phyloP scores from a whole-genome alignment of 202 grass and related monocot genomes.

The Musa balbisiana region DNA sequence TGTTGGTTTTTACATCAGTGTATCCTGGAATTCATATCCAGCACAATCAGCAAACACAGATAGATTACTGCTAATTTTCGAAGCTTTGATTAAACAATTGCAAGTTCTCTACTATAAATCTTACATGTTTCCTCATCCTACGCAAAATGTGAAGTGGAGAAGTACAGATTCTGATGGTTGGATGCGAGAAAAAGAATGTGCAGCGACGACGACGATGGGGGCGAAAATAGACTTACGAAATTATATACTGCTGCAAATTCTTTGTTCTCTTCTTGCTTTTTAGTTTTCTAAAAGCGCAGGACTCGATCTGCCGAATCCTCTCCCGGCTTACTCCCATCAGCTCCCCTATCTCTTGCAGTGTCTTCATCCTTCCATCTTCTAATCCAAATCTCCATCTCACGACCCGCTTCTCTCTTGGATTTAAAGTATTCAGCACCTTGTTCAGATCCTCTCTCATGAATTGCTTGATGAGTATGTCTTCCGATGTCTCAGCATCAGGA shows the following conservation, averaged over 20 bases:
- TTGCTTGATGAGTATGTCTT: slow-evolving; percentile 53
- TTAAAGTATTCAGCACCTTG: slow-evolving; percentile 57
- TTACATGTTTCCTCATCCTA: background rate
- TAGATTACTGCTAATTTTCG: background rate
- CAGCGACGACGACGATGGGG: background rate
- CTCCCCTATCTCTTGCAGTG: slow-evolving; percentile 67
- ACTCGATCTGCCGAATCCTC: slow-evolving; percentile 79
- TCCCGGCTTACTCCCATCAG: slow-evolving; percentile 72
- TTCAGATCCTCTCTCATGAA: slow-evolving; percentile 56
- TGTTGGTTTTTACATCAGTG: too few species aligned
- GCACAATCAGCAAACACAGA: too few species aligned
- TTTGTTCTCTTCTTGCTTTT: slow-evolving; percentile 56
- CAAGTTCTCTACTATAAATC: background rate
- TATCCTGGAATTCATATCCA: too few species aligned
- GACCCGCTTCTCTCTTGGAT: slow-evolving; percentile 57
- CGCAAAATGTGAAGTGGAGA: background rate
- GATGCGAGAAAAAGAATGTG: slow-evolving; percentile 1
- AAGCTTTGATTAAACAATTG: background rate
- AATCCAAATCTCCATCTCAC: slow-evolving; percentile 68
- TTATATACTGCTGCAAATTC: slow-evolving; percentile 51
- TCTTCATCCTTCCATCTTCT: slow-evolving; percentile 54
- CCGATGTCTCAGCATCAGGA: slow-evolving; percentile 51
- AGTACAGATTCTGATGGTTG: background rate
- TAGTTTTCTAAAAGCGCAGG: slow-evolving; percentile 68
- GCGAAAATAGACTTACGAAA: background rate